Base-by-base conservation (phyloP, 768 basidiomycete species). In the Tricholoma bakamatsutake region DNA sequence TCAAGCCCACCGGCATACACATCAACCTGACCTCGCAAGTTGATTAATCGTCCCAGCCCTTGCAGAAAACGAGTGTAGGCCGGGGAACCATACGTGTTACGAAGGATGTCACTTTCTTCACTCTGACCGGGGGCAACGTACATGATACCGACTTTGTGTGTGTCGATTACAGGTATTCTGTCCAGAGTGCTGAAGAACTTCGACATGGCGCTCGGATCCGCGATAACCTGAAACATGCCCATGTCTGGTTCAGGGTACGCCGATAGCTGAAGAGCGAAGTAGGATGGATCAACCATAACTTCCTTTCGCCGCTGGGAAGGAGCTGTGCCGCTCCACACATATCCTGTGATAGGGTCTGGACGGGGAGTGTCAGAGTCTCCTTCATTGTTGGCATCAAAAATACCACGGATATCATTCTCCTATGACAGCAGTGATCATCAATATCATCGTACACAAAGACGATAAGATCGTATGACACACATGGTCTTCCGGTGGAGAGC, bases 71-170 rank as follows among this genome's bases (percentile, higher is more conserved):
- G 85, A 5, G 92, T 90, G 69, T 98, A 99, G 2, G 93, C 88
- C 1, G 94, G 93, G 0, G 96, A 98, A 7, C 97, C 97, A 67
- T 96, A 87, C 1, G 83, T 81, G 68, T 99, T 99, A 55, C 80
- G 78, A 17, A 99, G 79, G 52, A 98, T 98, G 54, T 96, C 92
- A 15, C 72, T 69, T 67, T 98, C 96, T 35, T 82, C 72, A 7
- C 76, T 85, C 70, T 98, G 97, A 1, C 92, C 93, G 4, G 93
- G 91, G 0, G 89, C 95, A 45, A 94, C 96, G 63, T 98, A 99
- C 73, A 99, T 79, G 55, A 99, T 88, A 3, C 93, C 97, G 34
- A 98, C 88, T 69, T 97, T 96, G 71, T 98, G 93, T 0, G 91
- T 94, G 70, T 99, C 97, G 57, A 99, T 95, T 62, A 98, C 93